These are phyloP conservation scores for Geranium brycei DNA, from an alignment of 345 rosid species.

Conservation along the genomic window DNA sequence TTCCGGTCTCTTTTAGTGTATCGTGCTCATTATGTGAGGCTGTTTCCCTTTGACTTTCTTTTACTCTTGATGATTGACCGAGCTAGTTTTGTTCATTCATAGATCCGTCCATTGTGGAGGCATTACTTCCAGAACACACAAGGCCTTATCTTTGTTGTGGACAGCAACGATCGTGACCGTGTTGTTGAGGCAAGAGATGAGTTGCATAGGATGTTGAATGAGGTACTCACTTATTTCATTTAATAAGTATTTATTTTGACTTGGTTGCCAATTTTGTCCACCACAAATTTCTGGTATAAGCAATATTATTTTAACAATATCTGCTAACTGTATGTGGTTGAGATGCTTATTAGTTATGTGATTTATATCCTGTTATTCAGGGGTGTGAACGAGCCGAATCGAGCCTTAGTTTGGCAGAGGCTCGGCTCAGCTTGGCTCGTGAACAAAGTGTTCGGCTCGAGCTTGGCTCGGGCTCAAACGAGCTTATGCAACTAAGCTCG, in stretches of 20 bases:
- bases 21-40: too few relatives aligned
- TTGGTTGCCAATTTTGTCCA: neutral
- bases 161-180: slow-evolving; percentile 70
- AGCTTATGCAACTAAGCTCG: too few relatives aligned
- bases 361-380: neutral
- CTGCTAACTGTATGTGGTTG: neutral
- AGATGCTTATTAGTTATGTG: neutral
- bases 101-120: slow-evolving; percentile 81
- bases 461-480: too few relatives aligned
- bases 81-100: slow-evolving; percentile 8
- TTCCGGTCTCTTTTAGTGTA: neutral
- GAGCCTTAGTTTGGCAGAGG: too few relatives aligned
- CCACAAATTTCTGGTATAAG: neutral
- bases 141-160: slow-evolving; percentile 65
- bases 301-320: neutral
- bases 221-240: slow-evolving; percentile 21
- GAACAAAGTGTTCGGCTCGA: too few relatives aligned
- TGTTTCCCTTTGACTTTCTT: neutral
- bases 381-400: too few relatives aligned
- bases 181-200: slow-evolving; percentile 66
- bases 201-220: slow-evolving; percentile 65
- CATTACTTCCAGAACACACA: slow-evolving; percentile 75
- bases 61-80: neutral
- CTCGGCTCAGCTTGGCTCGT: too few relatives aligned
- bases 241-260: neutral